Conservation (phyloP, 2,329 filamentous ascomycete genomes). For the Fusarium pilosicola region DNA sequence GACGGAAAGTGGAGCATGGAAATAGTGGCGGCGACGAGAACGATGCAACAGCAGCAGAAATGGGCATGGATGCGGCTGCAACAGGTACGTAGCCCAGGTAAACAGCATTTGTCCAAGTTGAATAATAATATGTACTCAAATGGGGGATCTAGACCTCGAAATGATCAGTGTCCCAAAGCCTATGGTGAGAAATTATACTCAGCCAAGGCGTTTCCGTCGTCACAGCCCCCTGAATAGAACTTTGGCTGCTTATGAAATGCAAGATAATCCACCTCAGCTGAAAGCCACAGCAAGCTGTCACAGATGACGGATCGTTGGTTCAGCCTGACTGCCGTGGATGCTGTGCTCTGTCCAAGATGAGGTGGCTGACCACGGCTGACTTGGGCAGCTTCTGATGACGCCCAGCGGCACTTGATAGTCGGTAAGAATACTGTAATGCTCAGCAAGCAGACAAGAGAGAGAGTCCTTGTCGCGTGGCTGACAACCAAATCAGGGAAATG, state of each 20-base stretch:
- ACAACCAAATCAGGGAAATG: conserved; percentile 38
- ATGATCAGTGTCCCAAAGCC: neutral
- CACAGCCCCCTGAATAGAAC: conserved; percentile 15
- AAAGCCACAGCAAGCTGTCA: conserved; percentile 27
- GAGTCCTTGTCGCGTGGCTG: conserved; percentile 34
- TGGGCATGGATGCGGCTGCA: neutral
- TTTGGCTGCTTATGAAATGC: conserved; percentile 22
- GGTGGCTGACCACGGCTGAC: conserved; percentile 8
- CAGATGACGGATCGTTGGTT: conserved; percentile 20
- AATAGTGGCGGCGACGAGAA: conserved; percentile 25
- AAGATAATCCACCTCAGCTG: conserved; percentile 30
- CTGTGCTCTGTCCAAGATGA: conserved; percentile 7
- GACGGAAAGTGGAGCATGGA: conserved; percentile 24
- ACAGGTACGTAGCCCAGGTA: neutral
- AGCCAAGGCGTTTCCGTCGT: conserved; percentile 26
- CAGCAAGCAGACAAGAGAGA: neutral
- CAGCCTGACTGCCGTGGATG: neutral
- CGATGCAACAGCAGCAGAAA: neutral
- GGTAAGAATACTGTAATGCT: neutral
- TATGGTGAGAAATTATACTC: neutral
- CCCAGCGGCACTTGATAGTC: conserved; percentile 5
- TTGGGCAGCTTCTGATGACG: conserved; percentile 19
- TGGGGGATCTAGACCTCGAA: neutral
- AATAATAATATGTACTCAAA: neutral
- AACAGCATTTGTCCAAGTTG: neutral